Evolutionary conservation across 2,329 filamentous ascomycete genomes (phyloP).

Genomic region (Shiraia bambusicola): DNA sequence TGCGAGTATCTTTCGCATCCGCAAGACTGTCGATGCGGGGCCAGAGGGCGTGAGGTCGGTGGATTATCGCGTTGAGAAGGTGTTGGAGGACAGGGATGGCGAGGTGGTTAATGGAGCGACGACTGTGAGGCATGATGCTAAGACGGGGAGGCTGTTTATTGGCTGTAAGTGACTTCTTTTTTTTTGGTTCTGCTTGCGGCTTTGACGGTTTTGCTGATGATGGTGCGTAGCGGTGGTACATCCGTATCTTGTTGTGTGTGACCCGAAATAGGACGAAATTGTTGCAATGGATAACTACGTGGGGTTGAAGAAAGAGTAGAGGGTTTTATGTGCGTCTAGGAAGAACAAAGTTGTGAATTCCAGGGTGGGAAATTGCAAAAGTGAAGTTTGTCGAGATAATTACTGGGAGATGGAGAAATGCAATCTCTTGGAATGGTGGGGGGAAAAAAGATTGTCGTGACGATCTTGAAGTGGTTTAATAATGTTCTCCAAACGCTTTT

Average conservation of each 20-base stretch:
- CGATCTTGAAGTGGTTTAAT: no score
- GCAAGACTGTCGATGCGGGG: conserved; percentile 10
- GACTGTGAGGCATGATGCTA: conserved; percentile 29
- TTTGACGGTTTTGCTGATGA: background rate
- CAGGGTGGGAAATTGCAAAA: no score
- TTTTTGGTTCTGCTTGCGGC: background rate
- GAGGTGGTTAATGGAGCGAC: conserved; percentile 26
- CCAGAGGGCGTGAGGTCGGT: conserved; percentile 2
- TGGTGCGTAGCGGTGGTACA: conserved; percentile 8
- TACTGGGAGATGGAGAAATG: no score
- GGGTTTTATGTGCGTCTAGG: no score
- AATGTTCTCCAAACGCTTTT: no score
- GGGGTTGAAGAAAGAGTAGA: no score
- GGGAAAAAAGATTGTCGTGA: no score
- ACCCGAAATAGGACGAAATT: conserved; percentile 6
- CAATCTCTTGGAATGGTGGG: no score
- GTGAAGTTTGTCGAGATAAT: no score
- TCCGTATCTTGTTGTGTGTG: conserved; percentile 13
- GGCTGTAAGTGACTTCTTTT: conserved; percentile 16
- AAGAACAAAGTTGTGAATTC: no score
- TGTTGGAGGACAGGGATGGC: conserved; percentile 28
- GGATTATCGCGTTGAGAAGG: conserved; percentile 25
- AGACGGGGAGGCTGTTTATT: conserved; percentile 28
- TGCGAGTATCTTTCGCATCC: conserved; percentile 23
- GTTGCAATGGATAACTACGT: no score